Evolutionary conservation across 176 grass and related monocot species (phyloP).

Genomic region (Musa schizocarpa): DNA sequence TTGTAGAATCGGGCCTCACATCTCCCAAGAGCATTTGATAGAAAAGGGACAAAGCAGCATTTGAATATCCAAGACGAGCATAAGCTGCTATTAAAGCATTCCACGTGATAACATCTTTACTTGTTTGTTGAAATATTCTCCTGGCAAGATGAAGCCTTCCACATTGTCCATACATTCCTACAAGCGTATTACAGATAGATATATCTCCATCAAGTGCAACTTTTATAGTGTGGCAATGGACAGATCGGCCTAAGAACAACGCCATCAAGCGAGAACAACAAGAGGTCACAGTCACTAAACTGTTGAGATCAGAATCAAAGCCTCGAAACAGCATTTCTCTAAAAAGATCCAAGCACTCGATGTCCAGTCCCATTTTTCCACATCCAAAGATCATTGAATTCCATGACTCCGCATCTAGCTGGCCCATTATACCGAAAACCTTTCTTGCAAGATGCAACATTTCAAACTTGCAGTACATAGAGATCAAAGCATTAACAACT

Average conservation of each 20-base stretch:
- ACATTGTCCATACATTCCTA: slow-evolving; percentile 59
- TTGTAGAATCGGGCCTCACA: slow-evolving; percentile 44
- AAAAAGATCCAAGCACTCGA: slow-evolving; percentile 56
- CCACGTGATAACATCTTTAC: slow-evolving; percentile 49
- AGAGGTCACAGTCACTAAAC: slow-evolving; percentile 44
- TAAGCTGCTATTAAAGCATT: slow-evolving; percentile 54
- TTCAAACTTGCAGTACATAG: slow-evolving; percentile 56
- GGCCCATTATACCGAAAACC: slow-evolving; percentile 33
- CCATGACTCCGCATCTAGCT: slow-evolving; percentile 41
- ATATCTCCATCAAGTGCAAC: slow-evolving; percentile 26
- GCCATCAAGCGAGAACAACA: slow-evolving; percentile 42
- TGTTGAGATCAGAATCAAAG: slow-evolving; percentile 30
- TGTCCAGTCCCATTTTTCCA: slow-evolving; percentile 41
- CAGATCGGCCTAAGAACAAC: slow-evolving; percentile 37
- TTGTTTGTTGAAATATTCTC: slow-evolving; percentile 34
- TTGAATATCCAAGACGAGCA: slow-evolving; percentile 37
- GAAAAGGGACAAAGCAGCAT: slow-evolving; percentile 40
- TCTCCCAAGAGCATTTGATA: slow-evolving; percentile 46
- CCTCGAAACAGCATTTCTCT: slow-evolving; percentile 44
- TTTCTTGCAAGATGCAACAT: slow-evolving; percentile 30
- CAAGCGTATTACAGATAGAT: slow-evolving; percentile 50
- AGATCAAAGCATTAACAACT: slow-evolving; percentile 47
- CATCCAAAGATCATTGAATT: slow-evolving; percentile 46
- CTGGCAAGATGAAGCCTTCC: slow-evolving; percentile 38
- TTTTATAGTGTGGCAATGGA: slow-evolving; percentile 47